A percentile compares a stretch with the other conserved stretches of the same genome.
phyloP scores from a whole-genome alignment of 306 rosid genomes.

The Pueraria montana region DNA sequence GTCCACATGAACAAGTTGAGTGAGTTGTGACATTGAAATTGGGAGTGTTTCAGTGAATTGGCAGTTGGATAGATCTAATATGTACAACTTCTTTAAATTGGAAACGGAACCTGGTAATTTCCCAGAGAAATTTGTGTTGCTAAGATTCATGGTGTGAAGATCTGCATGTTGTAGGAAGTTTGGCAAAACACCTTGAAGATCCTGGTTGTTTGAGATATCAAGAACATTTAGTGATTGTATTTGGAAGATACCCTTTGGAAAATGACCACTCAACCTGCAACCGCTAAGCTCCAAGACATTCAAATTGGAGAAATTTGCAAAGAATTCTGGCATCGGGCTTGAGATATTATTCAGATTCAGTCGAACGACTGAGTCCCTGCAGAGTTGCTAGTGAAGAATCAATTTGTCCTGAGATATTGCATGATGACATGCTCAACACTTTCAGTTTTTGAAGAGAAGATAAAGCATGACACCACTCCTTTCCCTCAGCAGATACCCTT shows the following conservation, averaged over 20 bases:
- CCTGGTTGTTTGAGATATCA: constrained; percentile 40
- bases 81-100: constrained; percentile 39
- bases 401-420: constrained; percentile 50
- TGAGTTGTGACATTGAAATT: constrained; percentile 29
- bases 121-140: constrained; percentile 47
- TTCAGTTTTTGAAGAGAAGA: constrained; percentile 20
- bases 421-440: constrained; percentile 46
- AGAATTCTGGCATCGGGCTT: constrained; percentile 36
- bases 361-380: neutral
- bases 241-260: constrained; percentile 42
- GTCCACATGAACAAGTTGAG: constrained; percentile 38
- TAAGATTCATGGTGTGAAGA: constrained; percentile 39
- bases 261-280: constrained; percentile 8
- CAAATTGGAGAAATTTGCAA: constrained; percentile 38
- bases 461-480: constrained; percentile 55
- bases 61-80: constrained; percentile 45
- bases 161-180: constrained; percentile 25
- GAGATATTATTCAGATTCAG: constrained; percentile 39
- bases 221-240: constrained; percentile 9
- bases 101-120: constrained; percentile 23
- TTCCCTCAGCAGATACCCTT: constrained; percentile 45
- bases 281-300: neutral
- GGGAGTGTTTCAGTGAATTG: constrained; percentile 47
- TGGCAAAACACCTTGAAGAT: constrained; percentile 48
- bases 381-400: constrained; percentile 45